phyloP scores from a whole-genome alignment of 805 yeast species.

The Candida peoriensis region DNA sequence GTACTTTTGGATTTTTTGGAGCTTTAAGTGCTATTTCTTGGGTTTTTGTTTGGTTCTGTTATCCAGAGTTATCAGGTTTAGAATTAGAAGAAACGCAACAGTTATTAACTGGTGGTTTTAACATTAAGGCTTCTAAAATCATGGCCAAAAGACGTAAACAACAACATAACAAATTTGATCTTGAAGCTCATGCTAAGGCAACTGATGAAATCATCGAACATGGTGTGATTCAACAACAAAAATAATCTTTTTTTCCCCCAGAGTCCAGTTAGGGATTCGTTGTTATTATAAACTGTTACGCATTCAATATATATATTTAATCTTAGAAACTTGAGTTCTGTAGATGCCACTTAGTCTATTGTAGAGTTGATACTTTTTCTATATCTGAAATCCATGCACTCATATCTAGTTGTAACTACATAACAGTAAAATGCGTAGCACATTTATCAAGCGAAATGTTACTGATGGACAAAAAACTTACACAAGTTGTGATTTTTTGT shows the following conservation, averaged over 20 bases:
- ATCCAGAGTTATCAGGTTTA: conserved; percentile 89
- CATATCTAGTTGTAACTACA: not conserved
- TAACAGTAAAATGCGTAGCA: no score
- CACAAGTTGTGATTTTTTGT: no score
- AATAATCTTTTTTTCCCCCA: not conserved
- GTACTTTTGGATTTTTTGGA: conserved; percentile 89
- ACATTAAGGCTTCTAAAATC: conserved; percentile 59
- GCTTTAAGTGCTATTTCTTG: conserved; percentile 70
- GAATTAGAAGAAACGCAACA: conserved; percentile 89
- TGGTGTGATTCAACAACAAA: no score
- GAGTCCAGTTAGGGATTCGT: no score
- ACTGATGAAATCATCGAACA: conserved; percentile 25
- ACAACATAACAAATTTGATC: conserved; percentile 16
- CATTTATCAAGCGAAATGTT: no score
- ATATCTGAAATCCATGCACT: not conserved
- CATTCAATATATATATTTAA: not conserved
- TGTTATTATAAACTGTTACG: not conserved
- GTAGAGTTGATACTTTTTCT: not conserved
- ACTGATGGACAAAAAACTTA: no score
- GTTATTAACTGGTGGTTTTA: conserved; percentile 79
- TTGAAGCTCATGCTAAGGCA: conserved; percentile 22
- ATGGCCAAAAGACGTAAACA: conserved; percentile 44
- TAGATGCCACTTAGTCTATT: no score
- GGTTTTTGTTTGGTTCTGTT: conserved; percentile 72
- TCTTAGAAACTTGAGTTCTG: no score